Evolutionary conservation across 495 filamentous ascomycete species (phyloP).

Genomic region (Daldinia bambusicola): DNA sequence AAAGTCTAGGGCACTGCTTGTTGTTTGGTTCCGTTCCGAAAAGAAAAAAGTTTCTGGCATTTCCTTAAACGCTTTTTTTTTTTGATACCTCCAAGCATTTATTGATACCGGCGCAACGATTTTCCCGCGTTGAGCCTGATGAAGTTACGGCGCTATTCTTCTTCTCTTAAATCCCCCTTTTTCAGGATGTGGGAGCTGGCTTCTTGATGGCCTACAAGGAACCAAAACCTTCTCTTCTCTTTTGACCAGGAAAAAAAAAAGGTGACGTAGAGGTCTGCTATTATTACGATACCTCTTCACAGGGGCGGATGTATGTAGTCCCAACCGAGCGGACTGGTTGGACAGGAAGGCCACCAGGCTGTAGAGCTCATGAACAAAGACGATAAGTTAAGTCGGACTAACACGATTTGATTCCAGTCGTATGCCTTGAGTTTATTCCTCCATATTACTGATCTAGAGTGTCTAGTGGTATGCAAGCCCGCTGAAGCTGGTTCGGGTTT

Average conservation of each 20-base stretch:
- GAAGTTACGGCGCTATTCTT: conserved; percentile 44
- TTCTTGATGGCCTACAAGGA: conserved; percentile 38
- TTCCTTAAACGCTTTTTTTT: conserved; percentile 48
- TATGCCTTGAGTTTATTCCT: background rate
- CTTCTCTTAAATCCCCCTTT: conserved; percentile 22
- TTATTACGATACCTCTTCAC: conserved; percentile 5
- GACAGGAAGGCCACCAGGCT: conserved; percentile 25
- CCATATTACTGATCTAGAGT: background rate
- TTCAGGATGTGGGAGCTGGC: conserved; percentile 39
- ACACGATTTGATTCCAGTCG: background rate
- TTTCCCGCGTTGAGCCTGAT: conserved; percentile 39
- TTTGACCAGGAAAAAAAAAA: conserved; percentile 22
- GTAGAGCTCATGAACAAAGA: conserved; percentile 40
- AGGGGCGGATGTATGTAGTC: conserved; percentile 36
- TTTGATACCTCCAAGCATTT: conserved; percentile 52
- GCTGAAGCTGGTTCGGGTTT: background rate
- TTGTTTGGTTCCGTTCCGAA: conserved; percentile 42
- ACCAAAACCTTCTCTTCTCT: conserved; percentile 16
- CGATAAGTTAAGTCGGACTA: conserved; percentile 26
- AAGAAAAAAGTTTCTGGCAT: conserved; percentile 51
- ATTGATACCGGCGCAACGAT: conserved; percentile 44
- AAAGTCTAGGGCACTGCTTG: conserved; percentile 18
- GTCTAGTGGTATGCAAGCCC: background rate
- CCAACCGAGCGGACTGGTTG: conserved; percentile 33
- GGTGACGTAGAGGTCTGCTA: conserved; percentile 10